Percentiles rank a stretch among this genome's conserved stretches.
Evolutionary conservation across 768 basidiomycete species (phyloP).

Genomic region (Infundibulicybe gibba): DNA sequence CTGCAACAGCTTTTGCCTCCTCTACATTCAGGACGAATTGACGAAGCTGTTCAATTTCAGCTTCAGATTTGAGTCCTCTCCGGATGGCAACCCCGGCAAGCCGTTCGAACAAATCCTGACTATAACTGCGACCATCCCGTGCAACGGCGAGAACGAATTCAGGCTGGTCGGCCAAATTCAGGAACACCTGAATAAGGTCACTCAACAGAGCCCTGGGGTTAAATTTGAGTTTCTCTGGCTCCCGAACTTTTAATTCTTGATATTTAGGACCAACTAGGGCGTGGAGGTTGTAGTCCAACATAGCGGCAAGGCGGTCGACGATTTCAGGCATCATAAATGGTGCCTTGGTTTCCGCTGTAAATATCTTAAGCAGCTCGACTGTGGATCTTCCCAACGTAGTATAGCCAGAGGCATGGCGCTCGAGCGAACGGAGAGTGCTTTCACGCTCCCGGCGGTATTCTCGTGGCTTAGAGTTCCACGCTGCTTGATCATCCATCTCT

Average conservation of each 20-base stretch:
- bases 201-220: slow-evolving; percentile 77
- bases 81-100: slow-evolving; percentile 66
- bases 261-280: slow-evolving; percentile 87
- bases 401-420: slow-evolving; percentile 83
- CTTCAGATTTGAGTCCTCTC: slow-evolving; percentile 66
- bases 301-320: slow-evolving; percentile 90
- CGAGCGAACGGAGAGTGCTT: slow-evolving; percentile 70
- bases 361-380: slow-evolving; percentile 85
- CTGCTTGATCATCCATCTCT: slow-evolving; percentile 74
- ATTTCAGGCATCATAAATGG: slow-evolving; percentile 98
- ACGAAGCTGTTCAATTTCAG: slow-evolving; percentile 69
- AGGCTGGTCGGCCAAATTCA: slow-evolving; percentile 78
- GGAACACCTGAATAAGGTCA: slow-evolving; percentile 86
- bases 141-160: slow-evolving; percentile 87
- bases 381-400: slow-evolving; percentile 84
- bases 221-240: slow-evolving; percentile 88
- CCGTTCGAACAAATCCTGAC: slow-evolving; percentile 74
- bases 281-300: slow-evolving; percentile 93
- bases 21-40: slow-evolving; percentile 82
- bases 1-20: slow-evolving; percentile 70
- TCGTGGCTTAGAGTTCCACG: slow-evolving; percentile 64
- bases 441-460: slow-evolving; percentile 86
- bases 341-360: slow-evolving; percentile 86
- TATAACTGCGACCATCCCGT: slow-evolving; percentile 91
- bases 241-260: slow-evolving; percentile 79